A percentile compares a stretch with the other conserved stretches of the same genome.
Conservation (phyloP, 768 basidiomycete genomes). For the Auricularia cornea region DNA sequence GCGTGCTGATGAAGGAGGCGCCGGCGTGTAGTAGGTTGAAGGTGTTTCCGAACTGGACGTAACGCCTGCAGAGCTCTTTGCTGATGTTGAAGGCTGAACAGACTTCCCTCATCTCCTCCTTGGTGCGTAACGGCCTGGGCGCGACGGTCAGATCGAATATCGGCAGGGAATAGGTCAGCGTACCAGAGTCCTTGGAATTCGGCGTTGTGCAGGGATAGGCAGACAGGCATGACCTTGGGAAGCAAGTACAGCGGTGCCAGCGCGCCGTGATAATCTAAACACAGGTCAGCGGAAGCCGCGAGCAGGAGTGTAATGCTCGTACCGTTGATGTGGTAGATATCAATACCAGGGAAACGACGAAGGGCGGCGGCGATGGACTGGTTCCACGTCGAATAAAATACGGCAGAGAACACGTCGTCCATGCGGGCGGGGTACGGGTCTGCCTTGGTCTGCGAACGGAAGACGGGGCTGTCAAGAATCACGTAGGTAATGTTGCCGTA, state of each 20-base stretch:
- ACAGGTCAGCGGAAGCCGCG: background rate
- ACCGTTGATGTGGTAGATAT: slow-evolving; percentile 84
- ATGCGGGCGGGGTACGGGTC: slow-evolving; percentile 95
- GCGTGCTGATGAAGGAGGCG: slow-evolving; percentile 84
- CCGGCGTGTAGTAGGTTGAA: slow-evolving; percentile 93
- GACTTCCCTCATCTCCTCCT: slow-evolving; percentile 98
- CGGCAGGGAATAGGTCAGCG: background rate
- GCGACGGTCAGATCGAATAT: too few species aligned
- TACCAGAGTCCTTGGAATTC: slow-evolving; percentile 94
- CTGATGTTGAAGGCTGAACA: slow-evolving; percentile 97
- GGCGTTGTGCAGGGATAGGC: slow-evolving; percentile 90
- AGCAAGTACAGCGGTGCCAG: slow-evolving; percentile 86
- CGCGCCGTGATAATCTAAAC: slow-evolving; percentile 84
- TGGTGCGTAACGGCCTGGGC: slow-evolving; percentile 66
- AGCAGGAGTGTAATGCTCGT: background rate
- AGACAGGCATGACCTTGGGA: slow-evolving; percentile 83
- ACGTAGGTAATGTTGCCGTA: slow-evolving; percentile 95
- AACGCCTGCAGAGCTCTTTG: slow-evolving; percentile 93
- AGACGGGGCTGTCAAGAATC: slow-evolving; percentile 89
- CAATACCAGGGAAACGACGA: slow-evolving; percentile 75
- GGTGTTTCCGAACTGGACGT: slow-evolving; percentile 96
- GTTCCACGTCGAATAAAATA: slow-evolving; percentile 98
- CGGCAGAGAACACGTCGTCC: slow-evolving; percentile 93
- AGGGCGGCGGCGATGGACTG: slow-evolving; percentile 92
- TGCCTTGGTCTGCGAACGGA: slow-evolving; percentile 92